These are phyloP conservation scores for Xylaria digitata DNA, from an alignment of 2,329 filamentous ascomycete genomes.

Conservation along the genomic window DNA sequence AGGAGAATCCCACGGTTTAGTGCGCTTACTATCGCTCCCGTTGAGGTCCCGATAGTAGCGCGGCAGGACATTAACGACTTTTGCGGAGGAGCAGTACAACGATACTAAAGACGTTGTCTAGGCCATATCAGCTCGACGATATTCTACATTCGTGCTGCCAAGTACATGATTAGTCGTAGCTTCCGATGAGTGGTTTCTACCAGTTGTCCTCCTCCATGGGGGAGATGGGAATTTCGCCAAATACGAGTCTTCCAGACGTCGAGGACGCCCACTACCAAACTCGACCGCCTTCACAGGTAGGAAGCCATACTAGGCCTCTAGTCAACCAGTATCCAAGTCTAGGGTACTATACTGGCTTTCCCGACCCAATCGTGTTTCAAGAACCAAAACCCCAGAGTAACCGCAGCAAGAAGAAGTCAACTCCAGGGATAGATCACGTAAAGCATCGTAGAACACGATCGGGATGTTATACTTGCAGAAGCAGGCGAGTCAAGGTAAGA, in stretches of 20 bases:
- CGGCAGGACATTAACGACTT: constrained; percentile 8
- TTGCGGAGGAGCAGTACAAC: constrained; percentile 22
- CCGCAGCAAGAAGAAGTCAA: constrained; percentile 63
- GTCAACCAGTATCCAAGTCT: constrained; percentile 59
- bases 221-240: constrained; percentile 54
- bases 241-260: constrained; percentile 55
- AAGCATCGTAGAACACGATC: constrained; percentile 95
- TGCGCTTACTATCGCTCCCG: constrained; percentile 2
- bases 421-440: constrained; percentile 72
- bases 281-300: constrained; percentile 49
- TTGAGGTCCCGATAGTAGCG: constrained; percentile 13
- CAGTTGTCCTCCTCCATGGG: constrained; percentile 66
- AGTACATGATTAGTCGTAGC: constrained; percentile 35
- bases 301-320: constrained; percentile 50
- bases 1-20: background rate
- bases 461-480: constrained; percentile 92
- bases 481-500: constrained; percentile 83
- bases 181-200: constrained; percentile 67
- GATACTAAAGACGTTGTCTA: constrained; percentile 18
- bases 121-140: constrained; percentile 7
- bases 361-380: constrained; percentile 62
- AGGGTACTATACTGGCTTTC: constrained; percentile 62
- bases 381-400: constrained; percentile 58
- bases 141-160: constrained; percentile 4
- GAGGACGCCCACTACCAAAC: constrained; percentile 56